Evolutionary conservation across 176 grass and related monocot genomes (phyloP), one percentile per base, ranked within the genome.

Genomic region (Saccharum spontaneum): DNA sequence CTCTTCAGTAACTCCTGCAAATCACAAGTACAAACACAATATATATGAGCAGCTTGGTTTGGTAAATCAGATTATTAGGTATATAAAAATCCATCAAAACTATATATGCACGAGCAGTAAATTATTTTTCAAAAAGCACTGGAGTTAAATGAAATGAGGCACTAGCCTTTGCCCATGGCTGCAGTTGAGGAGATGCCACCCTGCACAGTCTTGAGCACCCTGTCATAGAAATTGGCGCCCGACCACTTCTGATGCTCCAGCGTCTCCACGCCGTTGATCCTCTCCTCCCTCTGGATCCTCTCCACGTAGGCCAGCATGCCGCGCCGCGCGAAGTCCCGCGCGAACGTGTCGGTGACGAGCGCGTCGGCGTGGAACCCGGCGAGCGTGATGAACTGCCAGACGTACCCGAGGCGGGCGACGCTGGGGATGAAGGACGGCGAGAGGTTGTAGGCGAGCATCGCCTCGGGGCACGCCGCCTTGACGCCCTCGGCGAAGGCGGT

Each of bases 211-310:
- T 93, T 98, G 72, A 98, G 90, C 76, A 95, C 90, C 85, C 85
- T 86, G 73, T 95, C 95, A 8, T 98, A 93, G 61, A 93, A 98
- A 41, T 95, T 95, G 15, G 95, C 95, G 1, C 95, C 95, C 0
- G 95, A 98, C 95, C 95, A 98, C 84, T 92, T 98, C 93, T 98
- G 95, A 22, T 98, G 93, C 76, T 92, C 89, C 73, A 98, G 79
- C 45, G 93, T 98, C 61, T 98, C 95, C 31, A 98, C 95, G 8
- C 87, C 90, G 22, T 98, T 98, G 55, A 78, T 87, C 84, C 93
- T 88, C 92, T 98, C 95, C 91, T 93, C 89, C 84, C 95, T 80
- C 85, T 93, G 93, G 43, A 98, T 98, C 91, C 95, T 98, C 89
- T 95, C 95, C 54, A 98, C 91, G 84, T 98, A 95, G 0, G 95